Base-by-base conservation (phyloP, 768 basidiomycete genomes). In the Psilocybe cubensis region DNA sequence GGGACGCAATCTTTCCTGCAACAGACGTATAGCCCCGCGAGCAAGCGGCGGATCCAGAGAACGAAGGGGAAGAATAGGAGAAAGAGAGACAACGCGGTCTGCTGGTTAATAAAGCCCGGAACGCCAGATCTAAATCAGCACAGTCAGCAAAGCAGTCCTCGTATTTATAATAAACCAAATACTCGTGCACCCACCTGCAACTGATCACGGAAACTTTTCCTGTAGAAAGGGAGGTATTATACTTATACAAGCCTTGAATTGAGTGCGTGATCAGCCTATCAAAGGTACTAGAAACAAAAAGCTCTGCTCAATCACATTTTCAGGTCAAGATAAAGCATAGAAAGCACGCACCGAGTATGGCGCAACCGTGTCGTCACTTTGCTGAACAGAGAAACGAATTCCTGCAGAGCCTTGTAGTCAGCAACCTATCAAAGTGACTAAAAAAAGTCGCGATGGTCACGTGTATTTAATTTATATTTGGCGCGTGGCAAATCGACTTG, bases 111-210 rank as follows among this genome's bases (percentile, higher is more conserved):
- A 60, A 40, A 54, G 55, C 52, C 29, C 52, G 59, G 48, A 52
- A 63, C 57, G 68, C 66, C 66, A 70, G 66, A 48, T 57, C 60
- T 66, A 12, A 38, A 38, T 38, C 35, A 38, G 46, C 31, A 48
- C 25, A 59, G 47, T 28, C 43, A 52, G 28, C 28, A 51, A 51
- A 48, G 41, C 33, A n/a, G 24, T 49, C 40, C 44, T 38, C 25
- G 33, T 49, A 57, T 57, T 57, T 56, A 53, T 57, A 61, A 40
- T 17, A 43, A 24, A 48, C 20, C 14, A 25, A 25, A 17, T n/a
- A n/a, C n/a, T n/a, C n/a, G 14, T 14, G 17, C 24, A 48, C 28
- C 2, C 46, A 48, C 46, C 46, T 48, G 28, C 46, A 11, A 18
- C 24, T 41, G 24, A 40, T 35, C 33, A 21, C 28, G 49, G 25